phyloP scores from a whole-genome alignment of 225 moss, liverwort and hornwort species.

The Thuidium tamariscinum region DNA sequence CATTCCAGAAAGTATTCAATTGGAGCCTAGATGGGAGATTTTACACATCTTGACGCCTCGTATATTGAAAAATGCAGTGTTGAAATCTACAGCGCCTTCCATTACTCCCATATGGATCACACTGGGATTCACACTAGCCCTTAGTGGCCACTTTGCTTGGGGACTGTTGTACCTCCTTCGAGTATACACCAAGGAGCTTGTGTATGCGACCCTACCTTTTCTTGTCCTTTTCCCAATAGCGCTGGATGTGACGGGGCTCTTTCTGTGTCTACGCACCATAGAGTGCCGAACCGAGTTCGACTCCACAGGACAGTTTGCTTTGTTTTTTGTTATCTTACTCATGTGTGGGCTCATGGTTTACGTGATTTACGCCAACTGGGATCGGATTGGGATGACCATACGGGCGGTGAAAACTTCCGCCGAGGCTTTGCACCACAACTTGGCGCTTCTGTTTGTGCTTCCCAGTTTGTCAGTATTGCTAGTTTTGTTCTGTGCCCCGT shows the following conservation, averaged over 20 bases:
- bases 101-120: slow-evolving; percentile 18
- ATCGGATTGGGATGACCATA: slow-evolving; percentile 51
- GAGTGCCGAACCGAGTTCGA: slow-evolving; percentile 30
- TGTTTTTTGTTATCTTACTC: slow-evolving; percentile 26
- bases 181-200: slow-evolving; percentile 50
- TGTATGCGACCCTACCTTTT: slow-evolving; percentile 51
- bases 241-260: slow-evolving; percentile 26
- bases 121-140: slow-evolving; percentile 18
- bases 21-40: not conserved
- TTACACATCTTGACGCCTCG: not conserved
- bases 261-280: slow-evolving; percentile 26
- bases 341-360: slow-evolving; percentile 28
- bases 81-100: not conserved
- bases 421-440: slow-evolving; percentile 62
- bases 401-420: slow-evolving; percentile 53
- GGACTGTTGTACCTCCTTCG: slow-evolving; percentile 45
- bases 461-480: slow-evolving; percentile 35
- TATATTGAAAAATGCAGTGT: not conserved
- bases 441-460: slow-evolving; percentile 48
- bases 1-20: slow-evolving; percentile 1
- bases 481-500: slow-evolving; percentile 24
- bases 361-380: slow-evolving; percentile 45
- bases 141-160: slow-evolving; percentile 40
- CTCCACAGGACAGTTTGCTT: not conserved
- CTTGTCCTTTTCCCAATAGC: slow-evolving; percentile 37